Base-by-base conservation (phyloP, 805 yeast genomes). In the Millerago galiae region DNA sequence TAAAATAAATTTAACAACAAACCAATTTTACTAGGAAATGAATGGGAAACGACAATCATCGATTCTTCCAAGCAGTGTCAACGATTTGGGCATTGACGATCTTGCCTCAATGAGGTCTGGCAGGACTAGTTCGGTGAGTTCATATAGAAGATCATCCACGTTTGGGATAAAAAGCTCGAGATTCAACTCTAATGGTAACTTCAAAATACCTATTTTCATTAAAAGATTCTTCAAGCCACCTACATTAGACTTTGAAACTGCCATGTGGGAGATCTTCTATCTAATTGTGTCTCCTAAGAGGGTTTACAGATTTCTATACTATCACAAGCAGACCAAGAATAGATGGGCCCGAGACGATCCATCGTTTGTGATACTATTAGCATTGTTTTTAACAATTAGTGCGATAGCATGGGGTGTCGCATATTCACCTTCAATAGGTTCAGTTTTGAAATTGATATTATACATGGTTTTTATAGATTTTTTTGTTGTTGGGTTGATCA, bases 311-410 rank as follows among this genome's bases (percentile, higher is more conserved):
- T 76, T 89, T 16, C 74, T 87, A 45, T 87, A 85, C 58, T 87
- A 85, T 57, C 89, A 86, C 51, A 83, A 80, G 53, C 91, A 84
- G 52, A 81, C 88, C 2, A 81, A 78, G 55, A 76, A 81, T 52
- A 76, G 78, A 49, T 88, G 95, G 82, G 81, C 95, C 1, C 72
- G 97, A 49, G 96, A 90, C 61, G 97, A 89, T 61, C 97, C 97
- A 0, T 81, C 93, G 24, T 89, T 90, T 56, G 78, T 86, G 47
- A 73, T 90, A 27, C 65, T 90, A 33, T 67, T 89, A 40, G 73
- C 84, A n/a, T 66, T 70, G 2, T 73, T 89, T 45, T 64, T 90
- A 24, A 70, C 77, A 2, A 59, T 86, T 4, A 79, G 90, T 47
- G 95, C 96, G 0, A 56, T 90, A 17, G 93, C 88, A 1, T 89